phyloP scores from a whole-genome alignment of 192 early-diverging fungal genomes.

The Entomortierella lignicola region DNA sequence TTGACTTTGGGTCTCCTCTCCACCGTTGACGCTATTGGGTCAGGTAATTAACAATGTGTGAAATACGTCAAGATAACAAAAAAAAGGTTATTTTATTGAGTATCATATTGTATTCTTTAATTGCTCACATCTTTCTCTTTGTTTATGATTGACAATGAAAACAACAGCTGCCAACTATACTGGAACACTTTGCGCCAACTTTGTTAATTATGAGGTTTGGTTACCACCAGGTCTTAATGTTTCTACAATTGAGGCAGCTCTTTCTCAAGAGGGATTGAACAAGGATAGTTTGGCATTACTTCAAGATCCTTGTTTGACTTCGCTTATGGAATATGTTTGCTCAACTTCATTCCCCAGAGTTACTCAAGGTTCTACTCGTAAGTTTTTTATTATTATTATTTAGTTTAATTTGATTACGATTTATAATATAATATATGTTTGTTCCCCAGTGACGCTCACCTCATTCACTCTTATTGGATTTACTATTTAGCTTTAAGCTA shows the following conservation, averaged over 20 bases:
- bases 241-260: constrained; percentile 4
- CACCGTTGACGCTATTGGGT: constrained; percentile 20
- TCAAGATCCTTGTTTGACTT: background rate
- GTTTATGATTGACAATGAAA: too few relatives aligned
- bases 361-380: background rate
- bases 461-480: background rate
- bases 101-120: too few relatives aligned
- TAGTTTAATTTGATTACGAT: background rate
- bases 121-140: too few relatives aligned
- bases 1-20: constrained; percentile 11
- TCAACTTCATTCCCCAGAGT: constrained; percentile 30
- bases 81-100: too few relatives aligned
- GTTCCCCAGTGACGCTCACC: background rate
- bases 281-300: background rate
- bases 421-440: background rate
- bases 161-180: constrained; percentile 22
- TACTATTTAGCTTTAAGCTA: constrained; percentile 12
- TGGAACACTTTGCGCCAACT: constrained; percentile 25
- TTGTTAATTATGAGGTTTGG: constrained; percentile 36
- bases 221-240: constrained; percentile 6
- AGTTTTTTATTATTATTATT: background rate
- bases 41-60: too few relatives aligned
- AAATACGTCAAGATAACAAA: too few relatives aligned
- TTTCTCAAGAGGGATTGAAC: constrained; percentile 1
- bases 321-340: constrained; percentile 30